Base-by-base conservation (phyloP, 164 flowering plant genomes). In the Nymphaea thermarum region DNA sequence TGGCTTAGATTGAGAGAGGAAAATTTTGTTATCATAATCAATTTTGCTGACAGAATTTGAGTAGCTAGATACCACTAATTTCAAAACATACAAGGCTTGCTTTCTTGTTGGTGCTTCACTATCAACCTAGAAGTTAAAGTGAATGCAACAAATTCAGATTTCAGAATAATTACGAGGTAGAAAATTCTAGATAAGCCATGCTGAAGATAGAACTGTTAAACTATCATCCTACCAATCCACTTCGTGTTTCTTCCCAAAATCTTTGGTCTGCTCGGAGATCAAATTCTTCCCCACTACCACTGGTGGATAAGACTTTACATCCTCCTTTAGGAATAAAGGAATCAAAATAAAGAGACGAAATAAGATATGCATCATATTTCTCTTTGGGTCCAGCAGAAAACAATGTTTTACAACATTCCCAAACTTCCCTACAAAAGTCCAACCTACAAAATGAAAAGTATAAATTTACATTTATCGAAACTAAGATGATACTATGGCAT, bases 191-290 rank as follows among this genome's bases (percentile, higher is more conserved):
- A 10, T 45, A 45, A 10, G 11, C 53, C 11, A 45, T 10, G 11
- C 53, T 5, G 53, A 45, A 45, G 53, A 45, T 10, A 45, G 1
- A 45, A 45, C 11, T 25, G 0, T 25, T 25, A 25, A 25, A 45
- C 5, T 45, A 45, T 45, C 5, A 10, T 5, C 53, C 44, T 94
- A 92, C 99, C 99, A 94, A 77, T 75, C 98, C 99, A 68, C 72
- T 80, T 73, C 79, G 85, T 42, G 90, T 82, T 81, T 91, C 93
- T 66, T 83, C 84, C 99, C 96, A 94, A 67, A 88, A 87, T 57
- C 80, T 82, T 43, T 73, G 75, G 44, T 86, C 88, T 62, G 71
- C 75, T 72, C 79, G 86, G 65, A 90, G 69, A 69, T 86, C 87
- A 76, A 87, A 87, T 62, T 75, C 78, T 64, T 78, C 81, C 6